Base-by-base conservation (phyloP, 352 stramenopile genomes). In the Globisporangium takayamanum region DNA sequence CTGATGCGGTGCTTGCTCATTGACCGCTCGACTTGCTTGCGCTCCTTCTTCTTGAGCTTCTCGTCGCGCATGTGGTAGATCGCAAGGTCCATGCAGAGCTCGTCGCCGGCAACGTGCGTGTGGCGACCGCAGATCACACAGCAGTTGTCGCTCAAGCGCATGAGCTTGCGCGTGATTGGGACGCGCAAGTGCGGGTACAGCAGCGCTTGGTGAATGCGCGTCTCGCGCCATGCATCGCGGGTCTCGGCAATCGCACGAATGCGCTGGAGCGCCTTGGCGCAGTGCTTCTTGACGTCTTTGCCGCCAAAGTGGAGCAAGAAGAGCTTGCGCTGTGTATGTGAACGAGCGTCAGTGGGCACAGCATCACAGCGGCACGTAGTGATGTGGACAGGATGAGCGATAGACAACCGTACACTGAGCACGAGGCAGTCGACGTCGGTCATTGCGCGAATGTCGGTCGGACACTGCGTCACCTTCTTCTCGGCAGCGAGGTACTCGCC, bases 141-240 rank as follows among this genome's bases (percentile, higher is more conserved):
- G 45, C 64, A 68, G 47, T 94, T 94, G 26, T 76, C 80, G 55
- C 82, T 92, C 5, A 91, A 66, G 5, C 84, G 78, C 84, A 94
- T 92, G 63, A 92, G 80, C 60, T 91, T 92, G 48, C 80, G 73
- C 26, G 82, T 92, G 62, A 91, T 88, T 15, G 81, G 78, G 20
- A 91, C 75, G 28, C 77, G 79, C 49, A 90, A 56, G 46, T 80
- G 76, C 25, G 84, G 80, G 51, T 92, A 89, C 46, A 73, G 53
- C 50, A 88, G 64, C 8, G 82, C 81, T 54, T 92, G 82, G 37
- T 84, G 67, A 33, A 94, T 69, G 22, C 84, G 80, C 1, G 82
- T 89, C 58, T 94, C 80, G 15, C 82, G 73, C 82, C 84, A 92
- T 26, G 64, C 77, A 26, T 89, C 78, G 4, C 84, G 78, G 36